Percentiles rank a stretch among this genome's conserved stretches.
Evolutionary conservation across 1,284 basidiomycete genomes (phyloP).

Genomic region (Xerocomus tenax): DNA sequence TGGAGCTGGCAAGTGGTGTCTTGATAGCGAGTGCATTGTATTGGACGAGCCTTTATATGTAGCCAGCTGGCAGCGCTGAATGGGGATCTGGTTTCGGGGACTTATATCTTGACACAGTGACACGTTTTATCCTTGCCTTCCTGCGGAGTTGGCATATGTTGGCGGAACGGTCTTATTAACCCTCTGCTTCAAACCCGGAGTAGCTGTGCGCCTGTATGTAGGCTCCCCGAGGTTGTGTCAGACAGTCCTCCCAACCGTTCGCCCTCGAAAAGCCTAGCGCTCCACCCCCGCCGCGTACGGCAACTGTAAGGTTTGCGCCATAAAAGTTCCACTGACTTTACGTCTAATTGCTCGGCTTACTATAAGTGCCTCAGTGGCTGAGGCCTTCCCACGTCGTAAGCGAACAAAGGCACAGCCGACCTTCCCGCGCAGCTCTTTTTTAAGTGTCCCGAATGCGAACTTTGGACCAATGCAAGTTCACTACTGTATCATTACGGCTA

Average conservation of each 20-base stretch:
- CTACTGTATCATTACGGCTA: no score
- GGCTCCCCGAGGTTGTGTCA: background rate
- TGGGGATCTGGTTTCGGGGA: background rate
- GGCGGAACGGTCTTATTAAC: background rate
- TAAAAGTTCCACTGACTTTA: conserved; percentile 7
- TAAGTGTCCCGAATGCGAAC: background rate
- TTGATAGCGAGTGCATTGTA: background rate
- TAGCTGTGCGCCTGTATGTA: no score
- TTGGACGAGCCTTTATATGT: conserved; percentile 2
- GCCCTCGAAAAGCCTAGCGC: background rate
- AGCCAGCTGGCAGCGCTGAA: background rate
- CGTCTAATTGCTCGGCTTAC: conserved; percentile 2
- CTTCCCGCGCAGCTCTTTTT: background rate
- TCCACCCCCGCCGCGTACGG: conserved; percentile 15
- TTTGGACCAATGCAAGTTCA: background rate
- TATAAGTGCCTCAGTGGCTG: no score
- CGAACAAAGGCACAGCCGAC: background rate
- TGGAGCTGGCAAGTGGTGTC: background rate
- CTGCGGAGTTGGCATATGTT: conserved; percentile 7
- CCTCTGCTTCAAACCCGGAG: background rate
- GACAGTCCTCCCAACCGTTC: background rate
- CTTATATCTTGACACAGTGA: background rate
- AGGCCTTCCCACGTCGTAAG: no score
- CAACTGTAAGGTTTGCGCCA: background rate
- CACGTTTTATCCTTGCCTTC: conserved; percentile 7